These are phyloP conservation scores for Arthrinium puccinioides DNA, from an alignment of 2,329 filamentous ascomycete species.

Conservation along the genomic window DNA sequence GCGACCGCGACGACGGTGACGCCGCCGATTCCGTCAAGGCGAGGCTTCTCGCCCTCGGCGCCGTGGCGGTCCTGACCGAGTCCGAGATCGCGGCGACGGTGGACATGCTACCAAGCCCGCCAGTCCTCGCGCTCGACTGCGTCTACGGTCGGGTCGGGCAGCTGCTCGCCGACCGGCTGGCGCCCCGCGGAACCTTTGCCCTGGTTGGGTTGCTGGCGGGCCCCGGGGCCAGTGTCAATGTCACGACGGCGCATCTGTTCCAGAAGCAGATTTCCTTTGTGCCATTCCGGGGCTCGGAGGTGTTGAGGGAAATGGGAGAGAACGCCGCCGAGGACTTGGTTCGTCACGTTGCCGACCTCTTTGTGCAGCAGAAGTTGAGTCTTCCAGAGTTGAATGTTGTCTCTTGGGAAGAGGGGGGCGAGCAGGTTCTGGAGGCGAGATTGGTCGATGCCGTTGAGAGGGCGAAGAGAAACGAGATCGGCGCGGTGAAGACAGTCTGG, in stretches of 20 bases:
- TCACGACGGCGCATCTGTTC: conserved; percentile 3
- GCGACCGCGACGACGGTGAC: not conserved
- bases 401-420: not conserved
- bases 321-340: conserved; percentile 1
- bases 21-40: not conserved
- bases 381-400: conserved; percentile 1
- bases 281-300: conserved; percentile 23
- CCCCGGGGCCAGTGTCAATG: not conserved
- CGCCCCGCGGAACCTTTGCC: conserved; percentile 3
- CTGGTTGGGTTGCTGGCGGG: conserved; percentile 5
- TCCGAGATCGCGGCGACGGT: conserved; percentile 1
- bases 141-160: conserved; percentile 5
- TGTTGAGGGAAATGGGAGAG: conserved; percentile 21
- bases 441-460: conserved; percentile 2
- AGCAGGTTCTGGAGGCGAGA: not conserved
- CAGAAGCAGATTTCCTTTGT: conserved; percentile 19
- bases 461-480: conserved; percentile 1
- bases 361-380: not conserved
- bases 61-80: conserved; percentile 2
- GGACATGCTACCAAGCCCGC: not conserved
- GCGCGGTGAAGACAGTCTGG: conserved; percentile 5
- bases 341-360: conserved; percentile 1
- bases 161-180: conserved; percentile 1
- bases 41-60: conserved; percentile 1
- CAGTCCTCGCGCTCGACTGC: conserved; percentile 3